Evolutionary conservation across 352 stramenopile species (phyloP), one percentile per base, ranked within the genome.

Genomic region (Peronospora belbahrii): DNA sequence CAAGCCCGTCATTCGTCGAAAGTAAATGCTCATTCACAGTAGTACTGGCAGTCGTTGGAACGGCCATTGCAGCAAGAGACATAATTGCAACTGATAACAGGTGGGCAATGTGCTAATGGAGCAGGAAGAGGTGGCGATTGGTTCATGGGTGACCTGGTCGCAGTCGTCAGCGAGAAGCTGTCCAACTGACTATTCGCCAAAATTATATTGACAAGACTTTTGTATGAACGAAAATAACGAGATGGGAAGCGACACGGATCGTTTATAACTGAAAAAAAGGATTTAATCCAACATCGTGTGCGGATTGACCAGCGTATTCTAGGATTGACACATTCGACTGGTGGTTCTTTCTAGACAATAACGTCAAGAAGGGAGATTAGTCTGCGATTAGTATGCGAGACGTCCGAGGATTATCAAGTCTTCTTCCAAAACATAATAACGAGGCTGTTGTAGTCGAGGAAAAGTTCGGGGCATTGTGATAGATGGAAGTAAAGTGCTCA

Each of bases 341-440:
- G n/a, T n/a, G n/a, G n/a, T n/a, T n/a, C n/a, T n/a, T n/a, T n/a
- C n/a, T n/a, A n/a, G n/a, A n/a, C n/a, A n/a, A n/a, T n/a, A n/a
- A n/a, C n/a, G n/a, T n/a, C n/a, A n/a, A n/a, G n/a, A n/a, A n/a
- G 6, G 1, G 24, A 9, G 11, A 28, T 10, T 1, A 28, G 8
- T 9, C 11, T 10, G 13, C 13, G 2, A 9, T 34, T 61, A 50
- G 18, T 35, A 4, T 6, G 39, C 40, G n/a, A 80, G 45, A 1
- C 52, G 49, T 17, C 70, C 70, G 4, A 74, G 6, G n/a, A 85
- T 64, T 6, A 85, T 49, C 31, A 85, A 31, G 15, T 85, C 73
- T 40, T 65, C 32, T 42, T 57, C 70, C 0, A 85, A 27, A 24
- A 62, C 40, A 31, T 65, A 40, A 34, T 74, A 80, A 4, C 42